These are phyloP conservation scores for Collybia nuda DNA, from an alignment of 768 basidiomycete genomes.

Conservation along the genomic window DNA sequence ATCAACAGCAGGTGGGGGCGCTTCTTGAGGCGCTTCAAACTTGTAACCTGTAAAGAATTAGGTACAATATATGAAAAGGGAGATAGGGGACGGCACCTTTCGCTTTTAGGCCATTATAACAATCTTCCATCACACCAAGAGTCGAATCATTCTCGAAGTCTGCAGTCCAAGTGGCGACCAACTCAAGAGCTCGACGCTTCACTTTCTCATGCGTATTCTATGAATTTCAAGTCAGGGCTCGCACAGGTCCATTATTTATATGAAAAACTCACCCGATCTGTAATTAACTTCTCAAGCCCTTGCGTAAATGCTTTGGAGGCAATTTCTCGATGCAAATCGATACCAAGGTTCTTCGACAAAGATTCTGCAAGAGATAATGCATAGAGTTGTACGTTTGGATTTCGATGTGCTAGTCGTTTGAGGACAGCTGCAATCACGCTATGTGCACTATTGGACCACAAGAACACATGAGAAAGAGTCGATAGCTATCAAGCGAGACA, in stretches of 20 bases:
- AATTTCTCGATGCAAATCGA: constrained; percentile 81
- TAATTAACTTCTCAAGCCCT: constrained; percentile 82
- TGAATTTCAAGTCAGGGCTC: background rate
- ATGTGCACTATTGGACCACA: constrained; percentile 66
- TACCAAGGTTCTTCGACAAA: constrained; percentile 87
- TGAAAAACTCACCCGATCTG: constrained; percentile 69
- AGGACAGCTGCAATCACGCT: constrained; percentile 81
- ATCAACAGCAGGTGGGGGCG: constrained; percentile 67
- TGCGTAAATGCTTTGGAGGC: constrained; percentile 90
- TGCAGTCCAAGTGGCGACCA: constrained; percentile 81
- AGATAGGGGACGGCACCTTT: constrained; percentile 58
- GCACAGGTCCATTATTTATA: background rate
- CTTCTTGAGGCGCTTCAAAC: constrained; percentile 61
- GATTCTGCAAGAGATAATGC: constrained; percentile 86
- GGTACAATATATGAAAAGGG: constrained; percentile 1
- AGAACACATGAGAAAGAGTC: constrained; percentile 1
- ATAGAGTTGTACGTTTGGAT: constrained; percentile 95
- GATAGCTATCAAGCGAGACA: constrained; percentile 16
- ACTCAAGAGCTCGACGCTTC: constrained; percentile 64
- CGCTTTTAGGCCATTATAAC: constrained; percentile 75
- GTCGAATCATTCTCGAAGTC: constrained; percentile 81
- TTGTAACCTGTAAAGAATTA: constrained; percentile 57
- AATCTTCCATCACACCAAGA: constrained; percentile 89
- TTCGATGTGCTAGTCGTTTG: constrained; percentile 91
- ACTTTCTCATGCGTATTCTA: constrained; percentile 93